Conservation (phyloP, 371 early-diverging fungal genomes). For the Coemansia sp. region DNA sequence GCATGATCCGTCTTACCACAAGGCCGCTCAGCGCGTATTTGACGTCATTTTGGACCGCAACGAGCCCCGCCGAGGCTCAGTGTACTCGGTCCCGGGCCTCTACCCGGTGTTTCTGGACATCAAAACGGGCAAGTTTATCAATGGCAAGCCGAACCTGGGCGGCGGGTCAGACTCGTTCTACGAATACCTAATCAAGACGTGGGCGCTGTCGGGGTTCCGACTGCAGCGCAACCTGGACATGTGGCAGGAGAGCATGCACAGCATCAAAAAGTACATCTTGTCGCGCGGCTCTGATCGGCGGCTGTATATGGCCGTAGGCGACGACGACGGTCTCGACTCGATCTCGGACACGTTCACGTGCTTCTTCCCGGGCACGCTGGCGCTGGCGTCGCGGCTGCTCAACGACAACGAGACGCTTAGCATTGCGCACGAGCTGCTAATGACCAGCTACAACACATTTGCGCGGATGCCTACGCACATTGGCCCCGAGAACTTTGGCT, state of each 20-base stretch:
- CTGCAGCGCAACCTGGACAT: conserved; percentile 47
- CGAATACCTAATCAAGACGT: conserved; percentile 74
- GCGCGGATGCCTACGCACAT: conserved; percentile 41
- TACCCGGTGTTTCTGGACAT: conserved; percentile 47
- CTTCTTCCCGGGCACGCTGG: conserved; percentile 52
- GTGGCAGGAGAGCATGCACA: conserved; percentile 44
- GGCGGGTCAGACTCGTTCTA: conserved; percentile 92
- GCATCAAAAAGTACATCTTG: conserved; percentile 43
- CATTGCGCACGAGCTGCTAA: conserved; percentile 41
- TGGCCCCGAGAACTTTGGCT: conserved; percentile 67
- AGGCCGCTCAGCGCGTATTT: conserved; percentile 50
- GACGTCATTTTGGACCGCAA: conserved; percentile 46
- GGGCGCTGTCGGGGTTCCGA: conserved; percentile 48
- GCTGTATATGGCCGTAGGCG: conserved; percentile 47
- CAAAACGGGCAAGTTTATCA: conserved; percentile 42
- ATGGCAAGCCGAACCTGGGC: conserved; percentile 67
- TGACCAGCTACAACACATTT: conserved; percentile 43
- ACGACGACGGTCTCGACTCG: conserved; percentile 42
- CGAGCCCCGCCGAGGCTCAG: conserved; percentile 32
- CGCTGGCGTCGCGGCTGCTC: conserved; percentile 39
- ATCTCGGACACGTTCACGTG: conserved; percentile 46
- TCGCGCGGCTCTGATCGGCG: conserved; percentile 40
- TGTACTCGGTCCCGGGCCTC: conserved; percentile 41
- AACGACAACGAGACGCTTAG: conserved; percentile 33
- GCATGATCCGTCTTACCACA: conserved; percentile 73